Conservation (phyloP, 768 basidiomycete genomes). For the Sporobolomyces pararoseus region DNA sequence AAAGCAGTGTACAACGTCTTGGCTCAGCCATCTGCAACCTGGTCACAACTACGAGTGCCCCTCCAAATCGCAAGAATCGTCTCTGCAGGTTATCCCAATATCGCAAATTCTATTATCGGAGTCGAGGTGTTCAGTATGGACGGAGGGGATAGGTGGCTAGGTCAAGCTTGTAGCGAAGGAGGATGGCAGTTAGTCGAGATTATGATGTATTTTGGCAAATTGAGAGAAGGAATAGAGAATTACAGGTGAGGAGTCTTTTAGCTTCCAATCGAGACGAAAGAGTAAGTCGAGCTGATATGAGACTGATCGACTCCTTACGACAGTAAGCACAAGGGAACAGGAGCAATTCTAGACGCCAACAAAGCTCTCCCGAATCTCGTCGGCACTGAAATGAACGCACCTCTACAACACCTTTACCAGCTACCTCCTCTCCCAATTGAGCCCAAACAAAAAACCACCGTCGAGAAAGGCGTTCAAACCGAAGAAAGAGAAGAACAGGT, state of each 20-base stretch:
- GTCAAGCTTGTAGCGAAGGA: background rate
- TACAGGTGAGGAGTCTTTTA: background rate
- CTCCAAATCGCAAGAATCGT: background rate
- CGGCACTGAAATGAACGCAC: too few species aligned
- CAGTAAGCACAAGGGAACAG: too few species aligned
- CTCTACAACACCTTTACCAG: too few species aligned
- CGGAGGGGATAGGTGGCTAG: background rate
- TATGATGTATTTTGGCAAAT: background rate
- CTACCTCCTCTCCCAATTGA: too few species aligned
- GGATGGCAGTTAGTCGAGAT: constrained; percentile 7
- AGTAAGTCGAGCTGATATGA: background rate
- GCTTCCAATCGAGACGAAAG: background rate
- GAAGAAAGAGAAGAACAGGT: too few species aligned
- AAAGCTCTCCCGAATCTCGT: too few species aligned
- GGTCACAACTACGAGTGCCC: background rate
- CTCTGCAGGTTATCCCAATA: background rate
- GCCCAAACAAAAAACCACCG: too few species aligned
- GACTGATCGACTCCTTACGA: too few species aligned
- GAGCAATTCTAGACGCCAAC: too few species aligned
- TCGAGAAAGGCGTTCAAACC: too few species aligned
- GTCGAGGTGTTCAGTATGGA: background rate
- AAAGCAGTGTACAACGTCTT: background rate
- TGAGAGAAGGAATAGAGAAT: background rate
- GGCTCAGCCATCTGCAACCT: background rate
- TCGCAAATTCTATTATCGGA: background rate